phyloP scores from a whole-genome alignment of 192 early-diverging fungal genomes.

The Gorgonomyces haynaldii region DNA sequence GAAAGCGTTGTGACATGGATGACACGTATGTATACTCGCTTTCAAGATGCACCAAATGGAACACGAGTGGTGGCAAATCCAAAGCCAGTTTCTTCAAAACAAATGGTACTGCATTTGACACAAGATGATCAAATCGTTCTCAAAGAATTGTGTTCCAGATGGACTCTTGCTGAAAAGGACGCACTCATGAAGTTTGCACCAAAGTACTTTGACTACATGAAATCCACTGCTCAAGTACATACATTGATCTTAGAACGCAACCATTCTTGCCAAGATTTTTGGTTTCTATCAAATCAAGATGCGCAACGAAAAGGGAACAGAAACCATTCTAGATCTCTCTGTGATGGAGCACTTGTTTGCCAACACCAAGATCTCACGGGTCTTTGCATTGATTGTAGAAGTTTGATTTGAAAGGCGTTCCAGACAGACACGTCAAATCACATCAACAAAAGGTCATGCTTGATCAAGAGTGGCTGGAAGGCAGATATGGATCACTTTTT shows the following conservation, averaged over 20 bases:
- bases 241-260: slow-evolving; percentile 18
- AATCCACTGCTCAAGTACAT: slow-evolving; percentile 15
- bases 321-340: slow-evolving; percentile 29
- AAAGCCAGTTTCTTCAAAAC: slow-evolving; percentile 52
- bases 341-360: slow-evolving; percentile 45
- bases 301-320: slow-evolving; percentile 23
- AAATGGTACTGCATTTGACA: slow-evolving; percentile 32
- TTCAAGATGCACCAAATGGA: slow-evolving; percentile 27
- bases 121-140: slow-evolving; percentile 41
- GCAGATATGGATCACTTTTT: slow-evolving; percentile 35
- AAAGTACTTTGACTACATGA: slow-evolving; percentile 36
- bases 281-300: slow-evolving; percentile 36
- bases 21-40: slow-evolving; percentile 24
- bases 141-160: slow-evolving; percentile 44
- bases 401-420: slow-evolving; percentile 70
- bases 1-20: slow-evolving; percentile 25
- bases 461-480: slow-evolving; percentile 65
- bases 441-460: slow-evolving; percentile 29
- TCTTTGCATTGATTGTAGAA: no score
- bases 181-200: slow-evolving; percentile 37
- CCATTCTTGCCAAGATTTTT: slow-evolving; percentile 34
- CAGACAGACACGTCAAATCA: slow-evolving; percentile 39
- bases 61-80: slow-evolving; percentile 33
- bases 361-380: slow-evolving; percentile 26
- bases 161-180: slow-evolving; percentile 33